Percentiles rank a stretch among this genome's conserved stretches.
Conservation (phyloP, 2,329 filamentous ascomycete genomes). For the Colletotrichum somersetense region DNA sequence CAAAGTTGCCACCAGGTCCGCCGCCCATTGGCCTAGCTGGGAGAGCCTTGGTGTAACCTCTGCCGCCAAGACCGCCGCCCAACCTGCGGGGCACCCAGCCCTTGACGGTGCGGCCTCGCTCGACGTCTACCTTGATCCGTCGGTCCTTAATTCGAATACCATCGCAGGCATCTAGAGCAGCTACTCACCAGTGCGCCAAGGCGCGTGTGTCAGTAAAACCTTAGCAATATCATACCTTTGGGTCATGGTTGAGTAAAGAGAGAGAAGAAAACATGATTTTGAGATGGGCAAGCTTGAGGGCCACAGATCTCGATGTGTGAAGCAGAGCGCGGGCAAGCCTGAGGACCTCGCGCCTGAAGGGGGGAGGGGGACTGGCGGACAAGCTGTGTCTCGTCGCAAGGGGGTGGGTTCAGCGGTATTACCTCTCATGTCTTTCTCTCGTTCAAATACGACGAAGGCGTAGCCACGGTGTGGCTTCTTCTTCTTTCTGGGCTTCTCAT, state of each 20-base stretch:
- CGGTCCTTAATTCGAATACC: conserved; percentile 93
- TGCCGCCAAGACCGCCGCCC: conserved; percentile 90
- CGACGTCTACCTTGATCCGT: conserved; percentile 93
- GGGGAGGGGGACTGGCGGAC: conserved; percentile 44
- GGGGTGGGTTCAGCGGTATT: conserved; percentile 57
- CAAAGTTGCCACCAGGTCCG: conserved; percentile 70
- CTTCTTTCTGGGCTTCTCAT: conserved; percentile 79
- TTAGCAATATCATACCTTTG: conserved; percentile 63
- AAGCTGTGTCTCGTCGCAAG: conserved; percentile 32
- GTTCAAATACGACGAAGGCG: conserved; percentile 96
- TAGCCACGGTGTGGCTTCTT: conserved; percentile 90
- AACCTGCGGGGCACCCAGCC: conserved; percentile 94
- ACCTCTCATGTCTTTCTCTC: conserved; percentile 99
- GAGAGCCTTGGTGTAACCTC: conserved; percentile 89
- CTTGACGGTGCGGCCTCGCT: conserved; percentile 92
- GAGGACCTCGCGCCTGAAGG: conserved; percentile 58
- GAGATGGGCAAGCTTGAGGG: conserved; percentile 71
- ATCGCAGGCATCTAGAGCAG: conserved; percentile 88
- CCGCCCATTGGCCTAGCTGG: conserved; percentile 77
- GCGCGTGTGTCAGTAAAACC: conserved; percentile 77
- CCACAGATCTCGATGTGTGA: conserved; percentile 63
- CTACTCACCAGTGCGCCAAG: conserved; percentile 74
- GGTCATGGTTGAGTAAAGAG: conserved; percentile 43
- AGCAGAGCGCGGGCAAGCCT: conserved; percentile 55
- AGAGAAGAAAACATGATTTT: conserved; percentile 46